Conservation (phyloP, 2,329 filamentous ascomycete species). For the Xylariaceae sp. region DNA sequence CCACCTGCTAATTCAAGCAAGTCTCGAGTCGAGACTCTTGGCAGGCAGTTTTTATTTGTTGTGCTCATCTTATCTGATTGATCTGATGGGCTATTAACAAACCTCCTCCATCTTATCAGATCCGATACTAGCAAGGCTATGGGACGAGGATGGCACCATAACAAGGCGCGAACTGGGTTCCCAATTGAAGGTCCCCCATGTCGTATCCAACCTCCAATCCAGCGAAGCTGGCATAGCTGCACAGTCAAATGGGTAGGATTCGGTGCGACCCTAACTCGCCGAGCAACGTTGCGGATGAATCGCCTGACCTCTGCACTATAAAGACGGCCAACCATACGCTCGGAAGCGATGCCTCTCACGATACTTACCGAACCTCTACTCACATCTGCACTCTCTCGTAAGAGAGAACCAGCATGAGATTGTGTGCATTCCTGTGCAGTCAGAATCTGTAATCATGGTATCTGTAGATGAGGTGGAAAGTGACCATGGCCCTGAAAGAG, state of each 20-base stretch:
- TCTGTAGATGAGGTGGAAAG: not conserved
- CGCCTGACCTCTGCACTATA: not conserved
- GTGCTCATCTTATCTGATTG: not conserved
- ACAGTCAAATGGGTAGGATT: not conserved
- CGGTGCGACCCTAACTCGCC: not conserved
- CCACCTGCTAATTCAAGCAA: not conserved
- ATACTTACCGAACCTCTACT: not conserved
- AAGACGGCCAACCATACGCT: not conserved
- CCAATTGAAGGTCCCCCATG: not conserved
- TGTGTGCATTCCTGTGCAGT: not conserved
- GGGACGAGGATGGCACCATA: not conserved
- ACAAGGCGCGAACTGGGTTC: no score
- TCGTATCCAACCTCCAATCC: no score
- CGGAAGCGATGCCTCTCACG: not conserved
- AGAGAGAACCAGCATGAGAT: not conserved
- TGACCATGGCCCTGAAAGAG: not conserved
- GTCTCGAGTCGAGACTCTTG: not conserved
- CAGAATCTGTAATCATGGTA: not conserved
- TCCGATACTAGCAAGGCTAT: not conserved
- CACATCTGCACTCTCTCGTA: not conserved
- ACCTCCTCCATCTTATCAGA: no score
- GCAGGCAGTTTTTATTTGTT: not conserved
- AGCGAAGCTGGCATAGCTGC: not conserved
- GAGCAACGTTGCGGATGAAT: not conserved
- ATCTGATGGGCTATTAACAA: not conserved